phyloP scores from a whole-genome alignment of 2,329 filamentous ascomycete genomes.

The Colletotrichum euphorbiae region DNA sequence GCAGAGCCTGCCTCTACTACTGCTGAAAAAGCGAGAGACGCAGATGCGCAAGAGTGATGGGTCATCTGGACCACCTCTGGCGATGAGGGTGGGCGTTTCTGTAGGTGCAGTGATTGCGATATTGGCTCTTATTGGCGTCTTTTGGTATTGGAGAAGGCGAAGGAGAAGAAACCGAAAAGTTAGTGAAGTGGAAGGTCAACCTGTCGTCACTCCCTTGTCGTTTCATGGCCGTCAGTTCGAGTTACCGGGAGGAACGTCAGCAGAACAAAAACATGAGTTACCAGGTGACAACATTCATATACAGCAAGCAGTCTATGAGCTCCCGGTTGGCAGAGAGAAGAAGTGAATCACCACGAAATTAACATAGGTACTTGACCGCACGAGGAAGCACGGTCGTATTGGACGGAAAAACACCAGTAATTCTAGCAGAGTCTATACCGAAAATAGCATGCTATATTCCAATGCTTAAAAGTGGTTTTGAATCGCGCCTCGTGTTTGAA shows the following conservation, averaged over 20 bases:
- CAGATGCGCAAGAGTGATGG: not conserved
- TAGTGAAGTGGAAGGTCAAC: not conserved
- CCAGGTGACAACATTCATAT: not conserved
- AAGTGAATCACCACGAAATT: not conserved
- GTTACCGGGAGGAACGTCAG: not conserved
- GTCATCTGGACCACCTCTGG: not conserved
- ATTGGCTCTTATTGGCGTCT: not conserved
- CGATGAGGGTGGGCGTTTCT: not conserved
- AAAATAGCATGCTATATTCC: no score
- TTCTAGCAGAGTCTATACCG: no score
- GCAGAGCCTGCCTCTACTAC: not conserved
- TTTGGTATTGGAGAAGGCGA: not conserved
- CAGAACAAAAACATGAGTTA: not conserved
- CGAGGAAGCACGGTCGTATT: no score
- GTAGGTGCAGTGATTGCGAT: not conserved
- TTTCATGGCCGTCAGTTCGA: not conserved
- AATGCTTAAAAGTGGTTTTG: no score
- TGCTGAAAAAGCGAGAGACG: not conserved
- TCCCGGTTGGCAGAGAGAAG: not conserved
- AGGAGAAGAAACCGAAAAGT: not conserved
- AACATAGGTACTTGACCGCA: no score
- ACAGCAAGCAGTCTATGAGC: not conserved
- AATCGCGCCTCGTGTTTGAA: no score
- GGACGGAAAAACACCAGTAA: no score
- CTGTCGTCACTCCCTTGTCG: not conserved